Base-by-base conservation (phyloP, 345 rosid species). In the Eucalyptus lansdowneana region DNA sequence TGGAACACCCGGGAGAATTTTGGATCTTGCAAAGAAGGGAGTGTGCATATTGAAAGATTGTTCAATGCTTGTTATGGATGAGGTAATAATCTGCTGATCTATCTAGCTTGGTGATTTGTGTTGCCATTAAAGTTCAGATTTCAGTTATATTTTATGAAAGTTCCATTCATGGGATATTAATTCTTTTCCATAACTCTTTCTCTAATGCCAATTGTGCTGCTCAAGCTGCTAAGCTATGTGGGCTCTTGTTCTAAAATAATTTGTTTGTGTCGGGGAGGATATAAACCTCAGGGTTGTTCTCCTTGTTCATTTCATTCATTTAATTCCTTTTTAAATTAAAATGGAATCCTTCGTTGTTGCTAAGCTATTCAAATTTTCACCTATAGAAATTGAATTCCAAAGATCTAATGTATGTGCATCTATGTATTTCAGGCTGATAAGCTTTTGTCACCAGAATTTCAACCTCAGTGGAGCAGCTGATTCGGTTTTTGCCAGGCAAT, bases 1-100 rank as follows among this genome's bases (percentile, higher is more conserved):
- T 92, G 99, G 99, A 88, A 98, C 99, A 89, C 99, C 99, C 44
- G 99, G 99, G 92, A 96, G 99, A 91, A 97, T 97, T 88, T 90
- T 98, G 51, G 99, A 98, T 94, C 99, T 98, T 91, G 93, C 99
- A 3, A 98, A 94, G 91, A 98, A 97, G 92, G 99, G 99, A 44
- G 95, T 98, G 54, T 98, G 99, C 92, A 91, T 96, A 91, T 93
- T 98, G 96, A 98, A 98, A 93, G 95, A 98, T 92, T 97, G 99
- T 90, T 91, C 96, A 54, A 94, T 98, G 99, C 99, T 98, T 91
- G 99, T 97, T 72, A 94, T 98, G 99, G 99, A 98, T 93, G 99
- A 98, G 99, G 99, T 94, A 87, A 91, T 40, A 62, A 45, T 76
- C 85, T 76, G 47, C 47, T 21, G 85, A 76, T 40, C 47, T 76